These are phyloP conservation scores for Chrysanthemum lavandulifolium DNA, from an alignment of 129 eudicot species.

Conservation along the genomic window DNA sequence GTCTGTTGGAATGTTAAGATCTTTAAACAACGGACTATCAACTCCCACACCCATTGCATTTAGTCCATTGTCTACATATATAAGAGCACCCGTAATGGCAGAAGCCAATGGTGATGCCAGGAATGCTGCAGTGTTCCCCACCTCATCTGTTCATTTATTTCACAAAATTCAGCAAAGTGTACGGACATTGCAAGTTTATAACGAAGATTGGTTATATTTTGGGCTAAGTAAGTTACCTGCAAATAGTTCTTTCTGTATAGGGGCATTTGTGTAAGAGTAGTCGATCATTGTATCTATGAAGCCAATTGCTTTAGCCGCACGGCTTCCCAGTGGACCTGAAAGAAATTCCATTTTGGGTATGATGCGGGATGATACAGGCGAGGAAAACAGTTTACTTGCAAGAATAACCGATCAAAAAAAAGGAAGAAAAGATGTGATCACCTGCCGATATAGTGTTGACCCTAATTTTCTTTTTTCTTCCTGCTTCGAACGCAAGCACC, in stretches of 20 bases:
- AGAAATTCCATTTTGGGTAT: neutral
- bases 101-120: constrained; percentile 96
- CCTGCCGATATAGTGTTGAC: constrained; percentile 99
- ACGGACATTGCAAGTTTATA: neutral
- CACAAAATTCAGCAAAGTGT: constrained; percentile 23
- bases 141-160: constrained; percentile 62
- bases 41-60: constrained; percentile 95
- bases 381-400: neutral
- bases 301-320: constrained; percentile 93
- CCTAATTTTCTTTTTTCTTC: constrained; percentile 80
- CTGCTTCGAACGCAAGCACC: constrained; percentile 98
- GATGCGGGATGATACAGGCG: neutral
- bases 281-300: constrained; percentile 83
- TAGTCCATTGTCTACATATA: constrained; percentile 90
- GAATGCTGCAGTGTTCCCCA: constrained; percentile 91
- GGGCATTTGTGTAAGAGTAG: constrained; percentile 69
- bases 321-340: constrained; percentile 84
- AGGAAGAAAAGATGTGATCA: constrained; percentile 19
- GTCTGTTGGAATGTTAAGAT: constrained; percentile 69
- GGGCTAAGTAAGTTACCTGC: constrained; percentile 46
- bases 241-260: constrained; percentile 67
- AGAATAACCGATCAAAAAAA: neutral
- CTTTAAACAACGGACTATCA: constrained; percentile 77
- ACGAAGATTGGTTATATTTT: neutral
- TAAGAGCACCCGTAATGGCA: constrained; percentile 85